Evolutionary conservation across 805 yeast genomes (phyloP), one percentile per base, ranked within the genome.

Genomic region (Jamesozyma gamospora): DNA sequence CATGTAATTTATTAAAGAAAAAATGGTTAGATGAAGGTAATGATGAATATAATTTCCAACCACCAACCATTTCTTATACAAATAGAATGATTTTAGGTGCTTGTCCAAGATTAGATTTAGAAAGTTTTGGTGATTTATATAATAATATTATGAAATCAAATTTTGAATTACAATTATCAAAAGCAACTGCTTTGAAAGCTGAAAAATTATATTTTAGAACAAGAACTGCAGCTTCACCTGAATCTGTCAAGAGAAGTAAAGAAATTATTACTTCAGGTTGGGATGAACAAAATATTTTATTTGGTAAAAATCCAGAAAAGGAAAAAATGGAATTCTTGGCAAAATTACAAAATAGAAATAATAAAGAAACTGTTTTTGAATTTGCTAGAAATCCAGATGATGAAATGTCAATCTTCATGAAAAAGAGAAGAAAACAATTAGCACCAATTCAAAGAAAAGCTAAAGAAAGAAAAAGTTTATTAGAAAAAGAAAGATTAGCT

Each of bases 291-390:
- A 86, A 86, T 60, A 63, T 87, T 26, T 58, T 83, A 39, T 84
- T 87, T 56, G 94, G 94, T 17, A 71, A 74, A 25, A 85, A 85
- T 53, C 58, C 71, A 39, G 95, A 84, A 50, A 71, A 70, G 46
- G 92, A 82, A 49, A 84, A 83, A 56, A 70, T 81, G 19, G 71
- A 63, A 32, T 79, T 92, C 52, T 69, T 92, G 47, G 82, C 76
- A 4, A 77, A 77, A 51, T 65, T 92, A 44, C 75, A 76, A 43
- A 72, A 83, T 49, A 70, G 96, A 55, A 60, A 67, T 32, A 67
- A 76, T 37, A 81, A 84, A 52, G 97, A 92, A 57, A 92, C 98
- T 0, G 96, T 92, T 3, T 92, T 92, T 58, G 99, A 92, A 61
- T 82, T 87, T 61, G 74, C 78, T 44, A 75, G 79, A 52, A 67